These are phyloP conservation scores for Ananas comosus DNA, from an alignment of 176 grass and related monocot genomes.

Conservation along the genomic window DNA sequence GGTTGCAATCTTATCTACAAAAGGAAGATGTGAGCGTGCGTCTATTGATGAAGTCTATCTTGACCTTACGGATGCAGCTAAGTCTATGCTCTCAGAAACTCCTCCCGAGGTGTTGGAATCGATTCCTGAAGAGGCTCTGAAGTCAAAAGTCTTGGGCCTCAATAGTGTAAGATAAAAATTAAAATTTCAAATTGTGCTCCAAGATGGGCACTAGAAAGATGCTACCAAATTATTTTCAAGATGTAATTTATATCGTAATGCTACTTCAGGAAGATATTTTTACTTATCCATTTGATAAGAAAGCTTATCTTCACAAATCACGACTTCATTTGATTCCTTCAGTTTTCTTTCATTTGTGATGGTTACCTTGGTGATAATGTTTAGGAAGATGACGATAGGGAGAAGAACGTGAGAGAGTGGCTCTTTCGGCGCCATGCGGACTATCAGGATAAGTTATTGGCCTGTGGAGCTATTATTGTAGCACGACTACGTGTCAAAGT, in stretches of 20 bases:
- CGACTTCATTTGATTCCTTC: not conserved
- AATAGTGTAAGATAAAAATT: slow-evolving; percentile 35
- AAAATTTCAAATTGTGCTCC: not conserved
- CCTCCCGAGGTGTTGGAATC: slow-evolving; percentile 34
- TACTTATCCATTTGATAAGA: not conserved
- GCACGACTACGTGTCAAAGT: slow-evolving; percentile 61
- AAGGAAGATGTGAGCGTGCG: slow-evolving; percentile 83
- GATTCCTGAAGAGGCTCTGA: slow-evolving; percentile 53
- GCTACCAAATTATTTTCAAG: not conserved
- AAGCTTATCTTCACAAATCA: not conserved
- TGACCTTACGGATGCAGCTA: slow-evolving; percentile 82
- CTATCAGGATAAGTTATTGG: slow-evolving; percentile 65
- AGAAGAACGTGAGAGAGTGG: slow-evolving; percentile 62
- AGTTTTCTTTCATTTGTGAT: not conserved
- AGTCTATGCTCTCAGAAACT: slow-evolving; percentile 64
- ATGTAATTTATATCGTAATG: not conserved
- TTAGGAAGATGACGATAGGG: slow-evolving; percentile 40
- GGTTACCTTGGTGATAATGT: slow-evolving; percentile 13
- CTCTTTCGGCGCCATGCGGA: slow-evolving; percentile 47
- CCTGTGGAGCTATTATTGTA: slow-evolving; percentile 84
- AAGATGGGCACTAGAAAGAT: not conserved
- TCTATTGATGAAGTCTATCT: slow-evolving; percentile 98
- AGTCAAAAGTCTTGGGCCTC: slow-evolving; percentile 68
- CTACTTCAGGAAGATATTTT: not conserved
- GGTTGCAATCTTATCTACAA: slow-evolving; percentile 59